A percentile compares a stretch with the other conserved stretches of the same genome.
phyloP scores from a whole-genome alignment of 345 rosid species.

The Draba incana region DNA sequence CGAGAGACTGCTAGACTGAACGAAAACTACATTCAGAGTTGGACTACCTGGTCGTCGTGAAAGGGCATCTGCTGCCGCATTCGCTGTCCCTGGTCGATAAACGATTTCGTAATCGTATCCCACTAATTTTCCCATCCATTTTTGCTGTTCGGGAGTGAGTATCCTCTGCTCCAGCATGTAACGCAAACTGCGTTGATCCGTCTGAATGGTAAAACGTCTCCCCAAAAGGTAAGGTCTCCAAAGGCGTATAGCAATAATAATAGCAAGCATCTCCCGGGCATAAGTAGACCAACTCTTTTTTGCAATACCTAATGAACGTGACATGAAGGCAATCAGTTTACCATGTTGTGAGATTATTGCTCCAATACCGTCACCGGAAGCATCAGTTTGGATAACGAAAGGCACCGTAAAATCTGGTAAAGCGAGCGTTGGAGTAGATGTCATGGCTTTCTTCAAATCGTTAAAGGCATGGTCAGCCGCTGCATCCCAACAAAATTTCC shows the following conservation, averaged over 20 bases:
- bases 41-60: not conserved
- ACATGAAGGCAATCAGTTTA: too few relatives aligned
- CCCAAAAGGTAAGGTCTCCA: not conserved
- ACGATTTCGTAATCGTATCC: not conserved
- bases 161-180: too few relatives aligned
- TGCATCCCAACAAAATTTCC: too few relatives aligned
- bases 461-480: too few relatives aligned
- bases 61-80: not conserved
- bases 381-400: not conserved
- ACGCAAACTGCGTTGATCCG: too few relatives aligned
- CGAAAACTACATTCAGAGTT: not conserved
- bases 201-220: too few relatives aligned
- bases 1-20: not conserved
- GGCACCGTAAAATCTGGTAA: not conserved
- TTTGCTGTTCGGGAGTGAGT: not conserved
- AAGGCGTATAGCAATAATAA: not conserved
- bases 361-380: not conserved
- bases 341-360: not conserved
- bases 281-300: not conserved
- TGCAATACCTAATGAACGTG: not conserved
- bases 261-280: not conserved
- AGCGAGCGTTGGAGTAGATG: not conserved
- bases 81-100: fast-evolving
- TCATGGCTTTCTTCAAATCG: not conserved
- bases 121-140: not conserved